phyloP scores from a whole-genome alignment of 2,329 filamentous ascomycete species.

The Byssoonygena ceratinophila region DNA sequence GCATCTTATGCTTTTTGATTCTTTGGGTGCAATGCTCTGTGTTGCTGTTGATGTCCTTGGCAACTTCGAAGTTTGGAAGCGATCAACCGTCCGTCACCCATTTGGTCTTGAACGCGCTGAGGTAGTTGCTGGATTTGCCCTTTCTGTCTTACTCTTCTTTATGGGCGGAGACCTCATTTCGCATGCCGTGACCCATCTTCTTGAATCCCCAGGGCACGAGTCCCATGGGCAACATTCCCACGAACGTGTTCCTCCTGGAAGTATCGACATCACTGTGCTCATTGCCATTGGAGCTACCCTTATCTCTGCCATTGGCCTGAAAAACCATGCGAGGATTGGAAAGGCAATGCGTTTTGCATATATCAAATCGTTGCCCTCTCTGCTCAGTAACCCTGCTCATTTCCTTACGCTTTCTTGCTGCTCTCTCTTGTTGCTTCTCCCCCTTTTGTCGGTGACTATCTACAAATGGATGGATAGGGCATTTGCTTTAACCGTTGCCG shows the following conservation, averaged over 20 bases:
- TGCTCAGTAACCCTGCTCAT: slow-evolving; percentile 92
- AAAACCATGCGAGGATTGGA: slow-evolving; percentile 85
- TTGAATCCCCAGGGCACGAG: slow-evolving; percentile 65
- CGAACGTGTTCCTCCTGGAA: slow-evolving; percentile 58
- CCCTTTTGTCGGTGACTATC: slow-evolving; percentile 67
- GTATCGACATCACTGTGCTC: slow-evolving; percentile 68
- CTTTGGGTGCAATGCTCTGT: slow-evolving; percentile 80
- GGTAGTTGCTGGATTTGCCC: slow-evolving; percentile 87
- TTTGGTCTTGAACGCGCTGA: slow-evolving; percentile 87
- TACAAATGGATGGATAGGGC: slow-evolving; percentile 75
- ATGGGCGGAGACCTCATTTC: slow-evolving; percentile 93
- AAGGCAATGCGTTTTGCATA: slow-evolving; percentile 81
- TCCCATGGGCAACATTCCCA: slow-evolving; percentile 62
- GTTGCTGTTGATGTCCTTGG: slow-evolving; percentile 84
- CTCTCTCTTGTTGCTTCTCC: slow-evolving; percentile 64
- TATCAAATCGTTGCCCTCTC: slow-evolving; percentile 66
- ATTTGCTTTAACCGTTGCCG: slow-evolving; percentile 68
- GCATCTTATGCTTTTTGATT: slow-evolving; percentile 90
- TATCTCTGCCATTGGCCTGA: slow-evolving; percentile 73
- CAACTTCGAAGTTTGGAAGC: slow-evolving; percentile 96
- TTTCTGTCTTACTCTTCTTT: slow-evolving; percentile 93
- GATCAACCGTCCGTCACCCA: slow-evolving; percentile 82
- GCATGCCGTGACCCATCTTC: slow-evolving; percentile 84
- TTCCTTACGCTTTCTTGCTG: slow-evolving; percentile 87
- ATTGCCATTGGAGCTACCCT: slow-evolving; percentile 74